Evolutionary conservation across 2,329 filamentous ascomycete species (phyloP), one percentile per base, ranked within the genome.

Genomic region (Macrophomina tecta): DNA sequence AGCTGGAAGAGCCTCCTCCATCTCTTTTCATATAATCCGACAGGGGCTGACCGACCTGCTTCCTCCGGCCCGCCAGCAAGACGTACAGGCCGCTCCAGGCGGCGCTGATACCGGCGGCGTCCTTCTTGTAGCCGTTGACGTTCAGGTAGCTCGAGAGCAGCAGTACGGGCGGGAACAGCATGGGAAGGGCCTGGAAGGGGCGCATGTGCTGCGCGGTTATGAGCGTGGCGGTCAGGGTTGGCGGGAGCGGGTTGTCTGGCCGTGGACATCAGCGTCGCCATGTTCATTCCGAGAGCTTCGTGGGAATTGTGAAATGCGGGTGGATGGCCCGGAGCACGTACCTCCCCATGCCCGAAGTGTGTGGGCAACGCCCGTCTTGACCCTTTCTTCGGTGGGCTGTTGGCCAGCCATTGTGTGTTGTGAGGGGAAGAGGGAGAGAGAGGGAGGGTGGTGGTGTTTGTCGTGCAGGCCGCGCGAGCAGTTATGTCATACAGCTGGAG

Each of bases 111-210:
- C 89, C 89, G 0, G 88, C 89, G 23, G 83, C 83, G 72, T 91
- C 89, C 58, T 85, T 85, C 73, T 87, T 86, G 79, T 85, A 90
- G 68, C 84, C 83, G 69, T 84, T 83, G 36, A 91, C 73, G 74
- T 90, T 91, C 52, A 90, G 79, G 73, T 91, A 91, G 67, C 86
- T 86, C 62, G 85, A 85, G 79, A 90, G 89, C 67, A 91, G 82
- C 3, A 91, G 82, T 66, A 89, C 80, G 2, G 89, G 88, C 4
- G 89, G 85, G 74, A 91, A 91, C 69, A 89, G 77, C 84, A 91
- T 88, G 4, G 89, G 89, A 0, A 91, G 80, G 6, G 82, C 74
- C 74, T 89, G 88, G 76, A 89, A 87, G 7, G 89, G 89, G n/a
- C 87, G 86, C 51, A 85, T 81, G 79, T 90, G 86, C 72, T 90